Percentiles rank a stretch among this genome's conserved stretches.
These are phyloP conservation scores for Penicillium canariense DNA, from an alignment of 495 filamentous ascomycete genomes.

Conservation along the genomic window DNA sequence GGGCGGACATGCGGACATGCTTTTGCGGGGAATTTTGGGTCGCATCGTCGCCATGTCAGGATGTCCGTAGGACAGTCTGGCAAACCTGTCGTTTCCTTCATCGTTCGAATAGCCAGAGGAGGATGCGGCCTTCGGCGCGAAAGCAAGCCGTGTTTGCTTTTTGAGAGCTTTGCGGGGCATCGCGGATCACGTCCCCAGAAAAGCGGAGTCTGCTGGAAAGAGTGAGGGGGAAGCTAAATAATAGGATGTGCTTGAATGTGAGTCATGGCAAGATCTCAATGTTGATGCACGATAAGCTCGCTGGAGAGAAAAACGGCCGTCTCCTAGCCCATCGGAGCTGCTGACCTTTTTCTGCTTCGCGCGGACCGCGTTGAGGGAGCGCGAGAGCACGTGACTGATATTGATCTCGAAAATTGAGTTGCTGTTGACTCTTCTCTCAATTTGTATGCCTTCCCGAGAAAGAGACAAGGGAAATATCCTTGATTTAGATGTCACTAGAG, in stretches of 20 bases:
- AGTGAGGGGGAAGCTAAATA: neutral
- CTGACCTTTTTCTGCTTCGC: constrained; percentile 1
- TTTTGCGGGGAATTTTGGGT: constrained; percentile 1
- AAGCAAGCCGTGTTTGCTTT: constrained; percentile 50
- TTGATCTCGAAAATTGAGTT: too few species aligned
- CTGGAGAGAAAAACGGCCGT: neutral
- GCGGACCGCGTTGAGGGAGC: constrained; percentile 13
- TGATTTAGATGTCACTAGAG: too few species aligned
- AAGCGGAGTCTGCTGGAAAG: neutral
- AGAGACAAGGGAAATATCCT: too few species aligned
- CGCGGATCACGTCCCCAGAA: neutral
- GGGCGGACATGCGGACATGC: neutral
- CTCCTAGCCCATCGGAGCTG: neutral
- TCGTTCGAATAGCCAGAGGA: constrained; percentile 12
- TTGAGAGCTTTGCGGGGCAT: constrained; percentile 44
- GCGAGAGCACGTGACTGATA: constrained; percentile 21
- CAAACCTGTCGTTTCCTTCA: constrained; percentile 27
- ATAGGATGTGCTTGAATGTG: neutral
- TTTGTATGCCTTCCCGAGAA: too few species aligned
- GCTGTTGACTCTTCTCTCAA: too few species aligned
- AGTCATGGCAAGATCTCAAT: neutral
- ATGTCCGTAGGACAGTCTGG: constrained; percentile 40
- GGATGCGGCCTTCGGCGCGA: constrained; percentile 32
- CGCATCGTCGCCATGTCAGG: constrained; percentile 32
- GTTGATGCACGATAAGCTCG: neutral